A percentile compares a stretch with the other conserved stretches of the same genome.
Conservation (phyloP, 257 asterid species). For the Nicotiana attenuata region DNA sequence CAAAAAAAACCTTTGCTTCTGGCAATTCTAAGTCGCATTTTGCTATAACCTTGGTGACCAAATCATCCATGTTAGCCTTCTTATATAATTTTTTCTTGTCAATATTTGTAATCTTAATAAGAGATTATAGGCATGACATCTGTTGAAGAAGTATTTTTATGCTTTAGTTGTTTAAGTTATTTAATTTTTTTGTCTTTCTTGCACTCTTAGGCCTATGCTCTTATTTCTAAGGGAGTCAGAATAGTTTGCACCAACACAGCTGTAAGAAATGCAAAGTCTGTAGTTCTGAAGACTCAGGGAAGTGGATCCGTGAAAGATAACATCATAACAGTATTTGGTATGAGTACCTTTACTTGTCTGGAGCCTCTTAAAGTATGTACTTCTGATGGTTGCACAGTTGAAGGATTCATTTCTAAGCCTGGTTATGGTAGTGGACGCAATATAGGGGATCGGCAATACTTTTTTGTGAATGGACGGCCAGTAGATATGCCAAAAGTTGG, state of each 20-base stretch:
- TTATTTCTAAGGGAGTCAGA: conserved; percentile 86
- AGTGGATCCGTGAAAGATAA: conserved; percentile 82
- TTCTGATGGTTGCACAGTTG: conserved; percentile 53
- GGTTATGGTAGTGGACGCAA: conserved; percentile 93
- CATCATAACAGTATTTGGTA: conserved; percentile 71
- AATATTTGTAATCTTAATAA: neutral
- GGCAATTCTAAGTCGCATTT: neutral
- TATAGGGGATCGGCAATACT: conserved; percentile 90
- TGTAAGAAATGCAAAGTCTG: conserved; percentile 67
- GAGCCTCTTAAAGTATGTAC: conserved; percentile 60
- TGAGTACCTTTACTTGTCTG: conserved; percentile 67
- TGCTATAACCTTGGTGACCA: neutral
- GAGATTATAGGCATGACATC: neutral
- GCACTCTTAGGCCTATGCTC: conserved; percentile 80
- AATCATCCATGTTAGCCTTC: neutral
- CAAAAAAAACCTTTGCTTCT: neutral
- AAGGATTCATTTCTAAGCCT: conserved; percentile 89
- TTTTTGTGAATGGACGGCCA: conserved; percentile 91
- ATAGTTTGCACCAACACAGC: conserved; percentile 72
- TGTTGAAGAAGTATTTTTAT: neutral
- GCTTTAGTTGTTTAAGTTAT: neutral
- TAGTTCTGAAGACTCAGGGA: conserved; percentile 86
- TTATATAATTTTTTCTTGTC: neutral
- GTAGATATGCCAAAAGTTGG: conserved; percentile 95
- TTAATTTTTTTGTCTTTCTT: neutral